Percentiles rank a stretch among this genome's conserved stretches.
phyloP scores from a whole-genome alignment of 176 grass and related monocot genomes.

The Typha latifolia region DNA sequence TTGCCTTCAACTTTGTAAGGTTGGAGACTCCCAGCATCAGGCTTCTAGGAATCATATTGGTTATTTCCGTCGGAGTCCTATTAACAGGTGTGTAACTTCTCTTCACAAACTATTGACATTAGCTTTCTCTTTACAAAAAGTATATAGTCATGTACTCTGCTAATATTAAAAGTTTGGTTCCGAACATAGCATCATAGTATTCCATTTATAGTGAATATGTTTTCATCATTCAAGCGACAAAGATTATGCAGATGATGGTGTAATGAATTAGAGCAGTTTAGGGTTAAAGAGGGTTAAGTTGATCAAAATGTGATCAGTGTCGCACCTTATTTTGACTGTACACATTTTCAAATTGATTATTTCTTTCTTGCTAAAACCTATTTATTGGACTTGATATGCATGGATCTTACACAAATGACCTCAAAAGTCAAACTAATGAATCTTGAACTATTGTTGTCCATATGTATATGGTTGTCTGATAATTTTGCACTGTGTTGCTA shows the following conservation, averaged over 20 bases:
- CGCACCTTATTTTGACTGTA: neutral
- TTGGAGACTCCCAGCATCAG: slow-evolving; percentile 92
- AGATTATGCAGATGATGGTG: neutral
- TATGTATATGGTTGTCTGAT: too few relatives aligned
- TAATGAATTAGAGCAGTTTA: neutral
- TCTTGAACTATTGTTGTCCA: too few relatives aligned
- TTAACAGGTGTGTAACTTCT: slow-evolving; percentile 55
- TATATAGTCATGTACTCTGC: neutral
- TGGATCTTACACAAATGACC: too few relatives aligned
- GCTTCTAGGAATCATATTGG: slow-evolving; percentile 88
- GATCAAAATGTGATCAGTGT: neutral
- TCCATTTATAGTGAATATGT: neutral
- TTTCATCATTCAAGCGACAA: neutral
- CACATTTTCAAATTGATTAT: neutral
- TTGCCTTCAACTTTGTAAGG: slow-evolving; percentile 39
- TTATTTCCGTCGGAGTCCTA: slow-evolving; percentile 88
- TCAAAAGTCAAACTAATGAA: too few relatives aligned
- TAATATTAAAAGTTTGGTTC: neutral
- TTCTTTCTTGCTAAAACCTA: neutral
- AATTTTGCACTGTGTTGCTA: too few relatives aligned
- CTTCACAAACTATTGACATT: neutral
- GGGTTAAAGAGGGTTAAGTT: neutral
- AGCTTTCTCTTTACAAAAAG: neutral
- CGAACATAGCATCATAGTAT: neutral
- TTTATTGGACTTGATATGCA: too few relatives aligned